Evolutionary conservation across 1,139 yeast species (phyloP).

Genomic region (Candida sanyaensis): DNA sequence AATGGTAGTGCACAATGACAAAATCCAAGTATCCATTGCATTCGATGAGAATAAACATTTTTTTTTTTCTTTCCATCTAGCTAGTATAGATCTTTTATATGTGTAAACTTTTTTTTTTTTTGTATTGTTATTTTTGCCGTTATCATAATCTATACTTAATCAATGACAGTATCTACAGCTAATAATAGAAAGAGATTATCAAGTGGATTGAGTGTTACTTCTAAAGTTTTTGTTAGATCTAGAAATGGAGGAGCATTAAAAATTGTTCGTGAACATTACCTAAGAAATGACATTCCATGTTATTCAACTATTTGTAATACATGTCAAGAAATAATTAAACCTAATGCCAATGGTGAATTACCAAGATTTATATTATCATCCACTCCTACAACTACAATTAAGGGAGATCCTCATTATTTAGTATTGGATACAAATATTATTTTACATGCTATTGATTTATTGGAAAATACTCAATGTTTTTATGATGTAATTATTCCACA

Average conservation of each 20-base stretch:
- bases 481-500: constrained; percentile 92
- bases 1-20: background rate
- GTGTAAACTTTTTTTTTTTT: background rate
- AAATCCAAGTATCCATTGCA: background rate
- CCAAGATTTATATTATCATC: constrained; percentile 54
- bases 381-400: constrained; percentile 43
- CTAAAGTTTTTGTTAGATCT: constrained; percentile 90
- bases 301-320: constrained; percentile 66
- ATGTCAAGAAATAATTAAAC: constrained; percentile 59
- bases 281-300: constrained; percentile 91
- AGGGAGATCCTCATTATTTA: constrained; percentile 61
- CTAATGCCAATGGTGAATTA: constrained; percentile 56
- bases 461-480: constrained; percentile 77
- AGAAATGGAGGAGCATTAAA: constrained; percentile 89
- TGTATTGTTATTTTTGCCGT: background rate
- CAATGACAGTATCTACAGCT: constrained; percentile 8
- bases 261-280: constrained; percentile 90
- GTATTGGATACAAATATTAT: constrained; percentile 89
- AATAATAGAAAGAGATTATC: constrained; percentile 46
- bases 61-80: too few species aligned
- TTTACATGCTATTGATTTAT: constrained; percentile 82
- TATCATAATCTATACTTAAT: background rate
- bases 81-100: too few species aligned
- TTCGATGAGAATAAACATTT: background rate
- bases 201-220: constrained; percentile 70